Evolutionary conservation across 306 rosid genomes (phyloP), one percentile per base, ranked within the genome.

Genomic region (Rosa lucieae): DNA sequence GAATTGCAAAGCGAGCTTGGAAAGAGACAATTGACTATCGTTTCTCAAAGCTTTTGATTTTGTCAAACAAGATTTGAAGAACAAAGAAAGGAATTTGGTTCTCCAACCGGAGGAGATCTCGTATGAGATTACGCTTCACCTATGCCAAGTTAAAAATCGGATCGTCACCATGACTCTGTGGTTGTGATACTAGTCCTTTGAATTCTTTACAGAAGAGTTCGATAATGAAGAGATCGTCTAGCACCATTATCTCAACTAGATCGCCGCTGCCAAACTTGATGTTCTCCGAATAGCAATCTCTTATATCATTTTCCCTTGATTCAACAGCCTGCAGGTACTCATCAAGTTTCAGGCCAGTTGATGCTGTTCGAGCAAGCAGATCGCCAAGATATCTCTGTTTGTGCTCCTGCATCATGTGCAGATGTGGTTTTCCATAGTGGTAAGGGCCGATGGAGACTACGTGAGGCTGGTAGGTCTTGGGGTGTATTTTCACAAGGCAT

Each of bases 31-130:
- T 2, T 15, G 17, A 1, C 0, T 5, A 5, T 52, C 58, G 18
- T 1, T 0, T 52, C 58, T 52, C 7, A 20, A 52, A 10, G 51
- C 14, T 1, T 52, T 52, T 52, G n/a, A 52, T 23, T 17, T 4
- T 52, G 1, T 15, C 58, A 52, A 52, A 52, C 7, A 52, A 52
- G 58, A 52, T 52, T 52, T 3, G n/a, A 10, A 90, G 89, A 48
- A 93, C 37, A n/a, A 84, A 87, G 70, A 80, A 88, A 1, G 96
- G 96, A 21, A 93, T 83, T 67, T 93, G 94, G 63, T 93, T 93
- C 80, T 93, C 96, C 0, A 92, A 87, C 39, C 81, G 82, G 5
- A 89, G 84, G 40, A 92, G 81, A 51, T 92, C 93, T 5, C 86
- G 37, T 63, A 79, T 80, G n/a, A 90, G 48, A 47, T 76, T 82